Conservation (phyloP, 2,329 filamentous ascomycete genomes). For the Arthrinium puccinioides region DNA sequence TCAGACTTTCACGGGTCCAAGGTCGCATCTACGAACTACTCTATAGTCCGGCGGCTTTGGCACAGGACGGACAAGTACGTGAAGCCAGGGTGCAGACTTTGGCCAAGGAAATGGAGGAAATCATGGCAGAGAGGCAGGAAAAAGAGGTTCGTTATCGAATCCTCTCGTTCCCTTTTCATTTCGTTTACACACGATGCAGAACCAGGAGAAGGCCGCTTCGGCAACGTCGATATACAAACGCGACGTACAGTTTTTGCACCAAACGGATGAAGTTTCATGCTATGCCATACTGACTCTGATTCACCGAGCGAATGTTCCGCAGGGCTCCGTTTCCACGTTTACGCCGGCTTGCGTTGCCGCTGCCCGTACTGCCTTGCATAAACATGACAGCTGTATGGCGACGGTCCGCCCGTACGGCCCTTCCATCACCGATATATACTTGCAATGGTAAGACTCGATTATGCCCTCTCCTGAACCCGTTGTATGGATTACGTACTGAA, state of each 20-base stretch:
- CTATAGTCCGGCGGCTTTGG: constrained; percentile 43
- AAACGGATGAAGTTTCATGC: constrained; percentile 36
- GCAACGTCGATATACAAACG: too few relatives aligned
- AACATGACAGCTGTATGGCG: constrained; percentile 37
- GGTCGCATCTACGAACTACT: constrained; percentile 51
- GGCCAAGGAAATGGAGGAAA: constrained; percentile 25
- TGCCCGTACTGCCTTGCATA: constrained; percentile 39
- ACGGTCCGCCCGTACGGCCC: constrained; percentile 28
- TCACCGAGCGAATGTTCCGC: constrained; percentile 40
- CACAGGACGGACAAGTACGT: constrained; percentile 30
- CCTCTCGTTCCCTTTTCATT: too few relatives aligned
- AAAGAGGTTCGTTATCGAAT: constrained; percentile 2
- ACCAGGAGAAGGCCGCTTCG: too few relatives aligned
- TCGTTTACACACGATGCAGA: too few relatives aligned
- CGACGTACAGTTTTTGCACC: constrained; percentile 16
- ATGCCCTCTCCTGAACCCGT: not conserved
- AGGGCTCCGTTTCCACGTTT: constrained; percentile 35
- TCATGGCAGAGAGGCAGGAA: constrained; percentile 1
- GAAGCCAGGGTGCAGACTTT: constrained; percentile 30
- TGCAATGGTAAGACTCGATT: constrained; percentile 38
- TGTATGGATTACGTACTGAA: not conserved
- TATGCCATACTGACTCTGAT: constrained; percentile 43
- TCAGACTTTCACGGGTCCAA: constrained; percentile 47
- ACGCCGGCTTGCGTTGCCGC: constrained; percentile 40
- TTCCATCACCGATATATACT: constrained; percentile 37